These are phyloP conservation scores for Suaeda aralocaspica DNA, from an alignment of 148 eudicot genomes.

Conservation along the genomic window DNA sequence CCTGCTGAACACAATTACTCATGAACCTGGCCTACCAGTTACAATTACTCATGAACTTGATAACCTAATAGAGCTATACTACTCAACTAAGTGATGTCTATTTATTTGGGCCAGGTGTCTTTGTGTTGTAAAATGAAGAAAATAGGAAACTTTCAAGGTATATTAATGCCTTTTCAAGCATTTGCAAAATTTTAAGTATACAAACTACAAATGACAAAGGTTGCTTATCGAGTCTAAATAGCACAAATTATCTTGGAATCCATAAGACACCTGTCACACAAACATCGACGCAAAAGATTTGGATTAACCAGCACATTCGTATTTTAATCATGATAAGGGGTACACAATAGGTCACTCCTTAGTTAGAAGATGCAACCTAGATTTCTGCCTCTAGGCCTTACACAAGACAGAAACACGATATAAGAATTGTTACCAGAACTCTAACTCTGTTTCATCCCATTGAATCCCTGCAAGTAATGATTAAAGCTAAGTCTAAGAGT, in stretches of 20 bases:
- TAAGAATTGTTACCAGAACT: too few relatives aligned
- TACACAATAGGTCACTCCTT: constrained; percentile 36
- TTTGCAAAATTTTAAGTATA: neutral
- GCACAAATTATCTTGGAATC: too few relatives aligned
- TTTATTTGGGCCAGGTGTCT: neutral
- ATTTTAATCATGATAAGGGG: neutral
- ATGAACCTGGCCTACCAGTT: too few relatives aligned
- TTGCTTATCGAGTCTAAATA: neutral
- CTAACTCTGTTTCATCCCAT: too few relatives aligned
- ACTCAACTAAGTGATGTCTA: neutral
- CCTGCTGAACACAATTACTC: too few relatives aligned
- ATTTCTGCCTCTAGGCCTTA: constrained; percentile 83
- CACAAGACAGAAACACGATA: too few relatives aligned
- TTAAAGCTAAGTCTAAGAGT: too few relatives aligned
- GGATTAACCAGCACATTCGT: too few relatives aligned
- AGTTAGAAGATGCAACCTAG: constrained; percentile 41
- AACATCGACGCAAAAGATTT: neutral
- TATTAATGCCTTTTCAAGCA: neutral
- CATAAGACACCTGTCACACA: too few relatives aligned
- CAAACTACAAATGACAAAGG: neutral
- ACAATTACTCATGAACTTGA: too few relatives aligned
- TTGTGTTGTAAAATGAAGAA: too few relatives aligned
- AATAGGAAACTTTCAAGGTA: neutral
- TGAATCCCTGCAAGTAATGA: too few relatives aligned
- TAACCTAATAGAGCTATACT: neutral